Evolutionary conservation across 495 filamentous ascomycete genomes (phyloP).

Genomic region (Penicillium manginii): DNA sequence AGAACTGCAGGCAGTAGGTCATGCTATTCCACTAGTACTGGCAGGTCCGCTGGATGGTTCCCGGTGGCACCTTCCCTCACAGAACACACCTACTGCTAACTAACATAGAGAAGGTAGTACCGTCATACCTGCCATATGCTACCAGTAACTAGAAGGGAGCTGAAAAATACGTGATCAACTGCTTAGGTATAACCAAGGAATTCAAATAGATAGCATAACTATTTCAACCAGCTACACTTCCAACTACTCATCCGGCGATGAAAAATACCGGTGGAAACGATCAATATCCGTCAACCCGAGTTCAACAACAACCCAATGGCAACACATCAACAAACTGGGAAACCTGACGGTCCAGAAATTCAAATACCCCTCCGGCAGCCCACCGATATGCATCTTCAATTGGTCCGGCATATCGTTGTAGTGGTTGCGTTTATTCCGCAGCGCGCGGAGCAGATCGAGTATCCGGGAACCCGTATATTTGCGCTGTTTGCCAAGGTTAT

Average conservation of each 20-base stretch:
- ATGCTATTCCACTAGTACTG: too few species aligned
- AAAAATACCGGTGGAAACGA: slow-evolving; percentile 78
- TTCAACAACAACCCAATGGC: slow-evolving; percentile 73
- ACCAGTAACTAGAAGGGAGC: too few species aligned
- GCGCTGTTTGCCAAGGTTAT: slow-evolving; percentile 88
- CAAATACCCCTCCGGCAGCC: slow-evolving; percentile 82
- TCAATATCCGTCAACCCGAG: slow-evolving; percentile 66
- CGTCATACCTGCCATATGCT: too few species aligned
- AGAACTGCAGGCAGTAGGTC: too few species aligned
- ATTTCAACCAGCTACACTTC: background rate
- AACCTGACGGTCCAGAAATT: slow-evolving; percentile 84
- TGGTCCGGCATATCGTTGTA: slow-evolving; percentile 86
- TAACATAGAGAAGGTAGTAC: too few species aligned
- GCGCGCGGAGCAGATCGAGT: slow-evolving; percentile 83
- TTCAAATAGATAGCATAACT: too few species aligned
- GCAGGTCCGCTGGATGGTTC: too few species aligned
- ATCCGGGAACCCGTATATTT: slow-evolving; percentile 87
- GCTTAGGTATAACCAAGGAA: too few species aligned
- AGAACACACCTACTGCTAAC: too few species aligned
- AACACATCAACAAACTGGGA: slow-evolving; percentile 79
- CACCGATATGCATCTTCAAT: slow-evolving; percentile 76
- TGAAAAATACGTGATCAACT: too few species aligned
- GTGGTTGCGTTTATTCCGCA: slow-evolving; percentile 96
- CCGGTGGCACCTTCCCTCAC: too few species aligned
- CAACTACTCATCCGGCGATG: slow-evolving; percentile 28